Evolutionary conservation across 164 flowering plant species (phyloP), one percentile per base, ranked within the genome.

Genomic region (Stephania cephalantha): DNA sequence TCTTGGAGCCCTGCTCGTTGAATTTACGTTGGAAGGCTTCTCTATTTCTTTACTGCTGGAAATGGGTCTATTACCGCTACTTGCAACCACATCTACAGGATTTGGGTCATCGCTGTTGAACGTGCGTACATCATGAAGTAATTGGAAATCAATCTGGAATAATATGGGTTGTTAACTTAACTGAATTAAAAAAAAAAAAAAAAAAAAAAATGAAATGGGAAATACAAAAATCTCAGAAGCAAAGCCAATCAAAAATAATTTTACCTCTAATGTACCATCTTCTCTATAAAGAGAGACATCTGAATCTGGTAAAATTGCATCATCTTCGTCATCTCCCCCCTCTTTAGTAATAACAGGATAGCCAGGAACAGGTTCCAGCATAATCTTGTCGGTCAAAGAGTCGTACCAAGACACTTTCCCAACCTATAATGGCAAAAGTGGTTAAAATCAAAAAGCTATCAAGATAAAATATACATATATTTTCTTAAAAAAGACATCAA

Each of bases 251-350:
- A 15, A 58, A 58, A 58, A 18, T 58, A 58, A 58, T 58, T 18
- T 58, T 88, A 94, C 98, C 97, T 91, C 90, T 74, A 96, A 81
- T 9, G 97, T 87, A 64, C 97, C 98, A 85, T 96, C 98, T 85
- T 89, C 96, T n/a, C 73, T 80, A 66, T 92, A 96, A 22, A 81
- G 82, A 68, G 95, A 84, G 76, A 81, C 72, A 73, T 81, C 87
- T 64, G 78, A 65, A 73, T 80, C 82, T 50, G 45, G 68, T 25
- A 22, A 76, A 67, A 81, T 78, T 70, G 66, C 88, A 44, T 86
- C 96, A 73, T 85, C 86, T 22, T 46, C 58, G 69, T 25, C 96
- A 74, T 85, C 86, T 22, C 50, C 58, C 70, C 20, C 80, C 76
- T 87, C 83, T 75, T 84, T 78, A 68, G 77, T 46, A 65, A 76